Percentiles rank a stretch among this genome's conserved stretches.
Conservation (phyloP, 1,284 basidiomycete species). For the Grifola frondosa region DNA sequence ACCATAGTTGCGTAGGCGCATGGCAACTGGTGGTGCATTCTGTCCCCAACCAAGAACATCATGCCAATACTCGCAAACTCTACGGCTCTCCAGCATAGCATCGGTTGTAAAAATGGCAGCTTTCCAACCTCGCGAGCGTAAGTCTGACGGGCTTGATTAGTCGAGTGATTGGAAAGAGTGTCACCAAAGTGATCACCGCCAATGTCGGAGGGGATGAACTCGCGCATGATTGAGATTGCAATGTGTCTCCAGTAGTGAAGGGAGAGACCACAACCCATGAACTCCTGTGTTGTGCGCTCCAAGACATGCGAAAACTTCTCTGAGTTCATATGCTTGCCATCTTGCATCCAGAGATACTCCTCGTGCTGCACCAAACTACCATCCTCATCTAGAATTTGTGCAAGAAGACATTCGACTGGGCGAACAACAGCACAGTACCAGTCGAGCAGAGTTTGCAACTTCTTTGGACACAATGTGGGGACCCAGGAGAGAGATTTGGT, state of each 20-base stretch:
- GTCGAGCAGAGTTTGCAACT: not conserved
- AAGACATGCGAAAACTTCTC: not conserved
- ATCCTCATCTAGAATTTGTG: not conserved
- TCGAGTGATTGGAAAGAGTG: not conserved
- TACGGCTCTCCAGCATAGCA: slow-evolving; percentile 3
- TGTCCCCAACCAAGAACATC: slow-evolving; percentile 1
- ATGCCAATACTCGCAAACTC: not conserved
- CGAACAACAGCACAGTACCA: not conserved
- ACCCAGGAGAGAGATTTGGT: slow-evolving; percentile 2
- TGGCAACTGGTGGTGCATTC: not conserved
- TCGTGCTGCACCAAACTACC: not conserved
- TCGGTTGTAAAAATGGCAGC: slow-evolving; percentile 2
- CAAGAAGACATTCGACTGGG: not conserved
- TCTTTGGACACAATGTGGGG: not conserved
- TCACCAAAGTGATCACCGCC: not conserved
- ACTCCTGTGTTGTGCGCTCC: not conserved
- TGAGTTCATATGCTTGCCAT: not conserved
- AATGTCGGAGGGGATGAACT: slow-evolving; percentile 1
- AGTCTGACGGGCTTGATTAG: not conserved
- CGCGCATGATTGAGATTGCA: not conserved
- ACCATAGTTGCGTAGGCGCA: not conserved
- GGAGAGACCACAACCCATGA: not conserved
- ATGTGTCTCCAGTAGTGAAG: slow-evolving; percentile 3
- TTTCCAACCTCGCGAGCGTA: slow-evolving; percentile 1
- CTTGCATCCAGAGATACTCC: not conserved